These are phyloP conservation scores for Lepidium africanum DNA, from an alignment of 345 rosid genomes.

Conservation along the genomic window DNA sequence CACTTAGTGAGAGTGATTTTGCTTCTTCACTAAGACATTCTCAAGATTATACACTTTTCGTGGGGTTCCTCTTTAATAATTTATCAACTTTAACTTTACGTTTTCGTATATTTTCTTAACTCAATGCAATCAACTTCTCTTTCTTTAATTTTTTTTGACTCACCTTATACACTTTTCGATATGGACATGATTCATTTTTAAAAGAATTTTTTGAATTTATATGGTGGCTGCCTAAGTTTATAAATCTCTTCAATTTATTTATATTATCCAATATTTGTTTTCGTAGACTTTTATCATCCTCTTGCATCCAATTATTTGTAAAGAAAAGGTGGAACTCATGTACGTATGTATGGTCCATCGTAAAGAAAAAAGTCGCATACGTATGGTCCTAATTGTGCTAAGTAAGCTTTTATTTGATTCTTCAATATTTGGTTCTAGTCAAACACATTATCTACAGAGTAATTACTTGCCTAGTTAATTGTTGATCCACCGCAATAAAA, in stretches of 20 bases:
- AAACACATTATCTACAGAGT: background rate
- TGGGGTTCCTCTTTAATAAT: constrained; percentile 21
- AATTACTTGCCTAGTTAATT: too few relatives aligned
- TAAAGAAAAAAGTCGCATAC: background rate
- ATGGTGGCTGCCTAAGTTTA: constrained; percentile 14
- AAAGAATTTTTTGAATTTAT: background rate
- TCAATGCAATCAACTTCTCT: constrained; percentile 3
- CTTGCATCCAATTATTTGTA: background rate
- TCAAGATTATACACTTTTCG: constrained; percentile 18
- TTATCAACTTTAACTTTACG: constrained; percentile 20
- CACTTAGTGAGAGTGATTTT: constrained; percentile 23
- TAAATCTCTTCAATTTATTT: constrained; percentile 11
- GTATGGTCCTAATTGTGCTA: background rate
- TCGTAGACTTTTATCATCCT: background rate
- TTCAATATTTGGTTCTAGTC: constrained; percentile 15
- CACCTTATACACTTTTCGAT: constrained; percentile 1
- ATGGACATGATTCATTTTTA: constrained; percentile 7
- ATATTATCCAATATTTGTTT: constrained; percentile 16
- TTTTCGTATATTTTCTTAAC: background rate
- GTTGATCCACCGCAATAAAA: too few relatives aligned
- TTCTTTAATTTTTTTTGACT: constrained; percentile 8
- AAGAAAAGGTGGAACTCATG: background rate
- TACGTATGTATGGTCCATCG: constrained; percentile 14
- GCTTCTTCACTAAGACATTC: constrained; percentile 32
- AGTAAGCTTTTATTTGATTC: constrained; percentile 18